phyloP scores from a whole-genome alignment of 2,329 filamentous ascomycete genomes.

The Escovopsis sp. region DNA sequence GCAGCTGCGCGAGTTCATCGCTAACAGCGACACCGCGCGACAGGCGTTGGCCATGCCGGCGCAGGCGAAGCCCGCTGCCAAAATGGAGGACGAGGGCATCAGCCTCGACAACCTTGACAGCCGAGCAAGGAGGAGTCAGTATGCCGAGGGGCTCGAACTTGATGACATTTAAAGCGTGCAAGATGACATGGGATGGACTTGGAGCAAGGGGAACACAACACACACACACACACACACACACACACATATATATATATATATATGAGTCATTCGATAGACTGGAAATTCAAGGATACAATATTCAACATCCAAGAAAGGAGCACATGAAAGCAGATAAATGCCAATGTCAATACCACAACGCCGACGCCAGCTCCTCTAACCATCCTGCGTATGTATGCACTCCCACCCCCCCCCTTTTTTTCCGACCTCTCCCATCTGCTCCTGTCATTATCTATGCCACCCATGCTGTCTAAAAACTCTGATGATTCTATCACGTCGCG shows the following conservation, averaged over 20 bases:
- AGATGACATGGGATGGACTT: too few relatives aligned
- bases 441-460: too few relatives aligned
- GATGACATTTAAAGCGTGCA: slow-evolving; percentile 45
- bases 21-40: slow-evolving; percentile 70
- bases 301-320: background rate
- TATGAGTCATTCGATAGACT: slow-evolving; percentile 2
- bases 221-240: background rate
- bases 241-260: background rate
- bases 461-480: too few relatives aligned
- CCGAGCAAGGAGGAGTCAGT: slow-evolving; percentile 34
- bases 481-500: too few relatives aligned
- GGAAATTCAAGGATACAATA: background rate
- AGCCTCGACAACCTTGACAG: slow-evolving; percentile 47
- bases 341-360: too few relatives aligned
- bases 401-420: too few relatives aligned
- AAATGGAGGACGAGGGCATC: slow-evolving; percentile 29
- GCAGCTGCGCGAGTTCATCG: slow-evolving; percentile 77
- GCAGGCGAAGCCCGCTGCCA: slow-evolving; percentile 6
- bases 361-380: too few relatives aligned
- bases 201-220: too few relatives aligned
- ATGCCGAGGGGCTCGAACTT: slow-evolving; percentile 43
- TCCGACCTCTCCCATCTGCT: too few relatives aligned
- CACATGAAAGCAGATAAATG: too few relatives aligned
- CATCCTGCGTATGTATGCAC: too few relatives aligned
- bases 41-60: slow-evolving; percentile 69